A percentile compares a stretch with the other conserved stretches of the same genome.
Conservation (phyloP, 2,329 filamentous ascomycete species). For the Exophiala alcalophila region DNA sequence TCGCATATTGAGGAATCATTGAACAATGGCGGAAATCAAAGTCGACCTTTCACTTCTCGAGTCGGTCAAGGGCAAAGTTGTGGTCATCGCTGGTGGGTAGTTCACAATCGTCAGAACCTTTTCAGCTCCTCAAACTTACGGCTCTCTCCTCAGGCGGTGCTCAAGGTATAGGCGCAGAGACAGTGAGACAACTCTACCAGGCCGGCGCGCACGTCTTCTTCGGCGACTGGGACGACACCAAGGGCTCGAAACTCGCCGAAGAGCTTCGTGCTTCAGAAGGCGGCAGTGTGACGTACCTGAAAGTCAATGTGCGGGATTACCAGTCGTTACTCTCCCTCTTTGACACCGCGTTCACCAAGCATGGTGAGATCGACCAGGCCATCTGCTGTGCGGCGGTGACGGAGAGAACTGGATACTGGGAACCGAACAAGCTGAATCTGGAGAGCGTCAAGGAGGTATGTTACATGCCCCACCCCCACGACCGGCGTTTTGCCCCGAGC, state of each 20-base stretch:
- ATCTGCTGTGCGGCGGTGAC: slow-evolving; percentile 48
- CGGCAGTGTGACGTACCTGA: slow-evolving; percentile 26
- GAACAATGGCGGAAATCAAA: slow-evolving; percentile 12
- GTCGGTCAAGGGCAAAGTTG: slow-evolving; percentile 23
- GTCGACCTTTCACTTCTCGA: slow-evolving; percentile 17
- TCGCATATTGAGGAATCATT: neutral
- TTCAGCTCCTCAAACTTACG: neutral
- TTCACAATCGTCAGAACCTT: neutral
- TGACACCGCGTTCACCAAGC: slow-evolving; percentile 42
- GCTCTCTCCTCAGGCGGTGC: slow-evolving; percentile 30
- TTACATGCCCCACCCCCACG: neutral
- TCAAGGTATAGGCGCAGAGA: slow-evolving; percentile 47
- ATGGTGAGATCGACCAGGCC: slow-evolving; percentile 49
- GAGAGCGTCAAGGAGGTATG: slow-evolving; percentile 23
- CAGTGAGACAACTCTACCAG: slow-evolving; percentile 40
- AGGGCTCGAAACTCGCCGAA: slow-evolving; percentile 31
- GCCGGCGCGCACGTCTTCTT: slow-evolving; percentile 45
- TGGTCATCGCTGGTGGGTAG: slow-evolving; percentile 23
- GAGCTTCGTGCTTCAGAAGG: slow-evolving; percentile 14
- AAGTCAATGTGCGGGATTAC: slow-evolving; percentile 46
- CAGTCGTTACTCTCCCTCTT: slow-evolving; percentile 47
- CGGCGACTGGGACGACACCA: slow-evolving; percentile 38
- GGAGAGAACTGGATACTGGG: slow-evolving; percentile 35
- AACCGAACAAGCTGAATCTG: slow-evolving; percentile 23
- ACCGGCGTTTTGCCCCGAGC: neutral